Conservation (phyloP, 2,329 filamentous ascomycete species). For the Alternaria hordeiaustralica region DNA sequence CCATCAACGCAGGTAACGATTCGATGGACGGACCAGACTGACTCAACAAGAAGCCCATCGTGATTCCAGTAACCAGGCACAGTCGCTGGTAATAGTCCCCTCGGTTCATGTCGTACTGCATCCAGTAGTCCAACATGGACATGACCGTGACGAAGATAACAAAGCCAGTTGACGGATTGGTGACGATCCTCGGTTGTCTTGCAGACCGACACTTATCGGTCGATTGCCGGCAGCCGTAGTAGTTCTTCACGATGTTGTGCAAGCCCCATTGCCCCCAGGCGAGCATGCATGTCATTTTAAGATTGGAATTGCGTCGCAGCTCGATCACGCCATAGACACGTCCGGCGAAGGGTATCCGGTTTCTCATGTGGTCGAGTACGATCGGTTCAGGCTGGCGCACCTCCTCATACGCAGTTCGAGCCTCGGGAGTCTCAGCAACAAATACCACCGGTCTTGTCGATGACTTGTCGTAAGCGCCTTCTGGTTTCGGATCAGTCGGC, state of each 20-base stretch:
- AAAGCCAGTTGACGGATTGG: not conserved
- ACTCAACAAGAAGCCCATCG: not conserved
- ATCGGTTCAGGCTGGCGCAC: not conserved
- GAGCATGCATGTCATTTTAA: not conserved
- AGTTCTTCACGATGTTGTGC: not conserved
- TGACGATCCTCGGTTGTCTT: not conserved
- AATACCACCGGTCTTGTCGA: not conserved
- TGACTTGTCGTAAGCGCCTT: not conserved
- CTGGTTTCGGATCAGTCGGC: not conserved
- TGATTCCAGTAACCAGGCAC: not conserved
- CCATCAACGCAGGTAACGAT: not conserved
- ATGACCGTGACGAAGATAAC: not conserved
- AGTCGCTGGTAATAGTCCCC: not conserved
- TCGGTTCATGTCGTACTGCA: not conserved
- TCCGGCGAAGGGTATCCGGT: not conserved
- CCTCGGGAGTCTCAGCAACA: not conserved
- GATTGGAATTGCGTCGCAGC: not conserved
- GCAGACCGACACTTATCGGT: not conserved
- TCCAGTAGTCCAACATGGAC: not conserved
- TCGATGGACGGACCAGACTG: not conserved
- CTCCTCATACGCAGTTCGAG: not conserved
- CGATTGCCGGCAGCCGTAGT: not conserved
- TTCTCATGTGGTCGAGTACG: not conserved
- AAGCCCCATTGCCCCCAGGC: not conserved
- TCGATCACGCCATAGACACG: not conserved